These are phyloP conservation scores for Oehlia diaphana DNA, from an alignment of 192 early-diverging fungal genomes.

Conservation along the genomic window DNA sequence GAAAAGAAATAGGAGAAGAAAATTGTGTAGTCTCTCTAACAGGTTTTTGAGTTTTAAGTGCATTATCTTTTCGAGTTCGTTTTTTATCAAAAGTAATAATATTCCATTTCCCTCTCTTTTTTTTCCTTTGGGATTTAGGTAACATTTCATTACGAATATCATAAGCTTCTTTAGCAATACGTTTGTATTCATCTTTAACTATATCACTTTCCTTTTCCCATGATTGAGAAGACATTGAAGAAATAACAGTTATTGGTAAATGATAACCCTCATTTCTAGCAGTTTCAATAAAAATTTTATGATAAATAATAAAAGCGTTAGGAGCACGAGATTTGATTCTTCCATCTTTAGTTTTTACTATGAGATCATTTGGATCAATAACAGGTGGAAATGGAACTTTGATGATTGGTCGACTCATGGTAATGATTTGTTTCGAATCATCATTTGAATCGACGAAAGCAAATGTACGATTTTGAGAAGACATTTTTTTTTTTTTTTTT, in stretches of 20 bases:
- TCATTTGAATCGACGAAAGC: not conserved
- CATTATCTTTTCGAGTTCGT: not conserved
- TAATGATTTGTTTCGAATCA: not conserved
- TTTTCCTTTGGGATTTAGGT: not conserved
- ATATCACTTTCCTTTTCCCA: not conserved
- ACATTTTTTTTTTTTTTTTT: not conserved
- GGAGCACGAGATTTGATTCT: not conserved
- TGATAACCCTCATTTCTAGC: not conserved
- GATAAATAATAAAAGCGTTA: constrained; percentile 13
- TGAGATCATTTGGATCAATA: constrained; percentile 5
- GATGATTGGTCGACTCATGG: not conserved
- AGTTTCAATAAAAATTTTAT: not conserved
- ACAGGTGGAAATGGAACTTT: constrained; percentile 7
- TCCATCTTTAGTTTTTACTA: not conserved
- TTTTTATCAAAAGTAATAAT: not conserved
- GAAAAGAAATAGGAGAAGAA: not conserved
- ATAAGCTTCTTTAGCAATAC: constrained; percentile 3
- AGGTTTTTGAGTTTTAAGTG: no score
- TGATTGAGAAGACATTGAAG: constrained; percentile 7
- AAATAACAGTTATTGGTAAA: constrained; percentile 10
- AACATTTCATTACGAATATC: not conserved
- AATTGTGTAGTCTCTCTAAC: not conserved
- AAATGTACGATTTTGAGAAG: not conserved
- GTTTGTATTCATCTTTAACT: constrained; percentile 3
- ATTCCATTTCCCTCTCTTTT: not conserved